Evolutionary conservation across 495 filamentous ascomycete genomes (phyloP).

Genomic region (Tuber magnatum): DNA sequence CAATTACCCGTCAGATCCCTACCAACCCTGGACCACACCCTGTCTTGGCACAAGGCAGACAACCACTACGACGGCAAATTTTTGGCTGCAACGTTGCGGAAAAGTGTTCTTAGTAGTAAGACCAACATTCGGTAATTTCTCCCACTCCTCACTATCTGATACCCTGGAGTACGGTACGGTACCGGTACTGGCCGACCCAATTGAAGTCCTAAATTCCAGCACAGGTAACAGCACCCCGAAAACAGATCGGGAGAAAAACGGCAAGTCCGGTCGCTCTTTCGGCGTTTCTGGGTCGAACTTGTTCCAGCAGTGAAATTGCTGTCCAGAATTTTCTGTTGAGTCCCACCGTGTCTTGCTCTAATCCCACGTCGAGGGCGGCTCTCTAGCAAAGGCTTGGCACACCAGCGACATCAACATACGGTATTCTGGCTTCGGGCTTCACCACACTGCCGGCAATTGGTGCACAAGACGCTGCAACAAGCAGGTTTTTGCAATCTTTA

Average conservation of each 20-base stretch:
- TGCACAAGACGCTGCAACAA: not conserved
- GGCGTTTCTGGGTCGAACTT: not conserved
- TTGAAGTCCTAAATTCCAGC: not conserved
- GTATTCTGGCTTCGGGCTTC: not conserved
- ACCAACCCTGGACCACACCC: not conserved
- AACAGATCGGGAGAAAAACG: not conserved
- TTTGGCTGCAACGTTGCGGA: not conserved
- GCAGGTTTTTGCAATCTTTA: not conserved
- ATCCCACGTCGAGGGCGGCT: not conserved
- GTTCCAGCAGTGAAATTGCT: not conserved
- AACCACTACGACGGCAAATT: not conserved
- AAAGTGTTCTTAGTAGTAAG: not conserved
- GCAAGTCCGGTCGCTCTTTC: not conserved
- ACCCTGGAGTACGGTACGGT: not conserved
- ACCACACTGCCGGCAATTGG: not conserved
- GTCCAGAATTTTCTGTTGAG: not conserved
- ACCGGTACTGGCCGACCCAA: not conserved
- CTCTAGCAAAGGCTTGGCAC: not conserved
- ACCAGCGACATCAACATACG: not conserved
- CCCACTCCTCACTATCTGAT: too few relatives aligned
- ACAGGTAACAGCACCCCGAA: not conserved
- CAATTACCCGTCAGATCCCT: not conserved
- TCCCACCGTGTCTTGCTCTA: not conserved
- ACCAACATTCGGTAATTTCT: not conserved
- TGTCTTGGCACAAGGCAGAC: slow-evolving; percentile 2